Evolutionary conservation across 2,329 filamentous ascomycete genomes (phyloP).

Genomic region (Nothopassalora personata): DNA sequence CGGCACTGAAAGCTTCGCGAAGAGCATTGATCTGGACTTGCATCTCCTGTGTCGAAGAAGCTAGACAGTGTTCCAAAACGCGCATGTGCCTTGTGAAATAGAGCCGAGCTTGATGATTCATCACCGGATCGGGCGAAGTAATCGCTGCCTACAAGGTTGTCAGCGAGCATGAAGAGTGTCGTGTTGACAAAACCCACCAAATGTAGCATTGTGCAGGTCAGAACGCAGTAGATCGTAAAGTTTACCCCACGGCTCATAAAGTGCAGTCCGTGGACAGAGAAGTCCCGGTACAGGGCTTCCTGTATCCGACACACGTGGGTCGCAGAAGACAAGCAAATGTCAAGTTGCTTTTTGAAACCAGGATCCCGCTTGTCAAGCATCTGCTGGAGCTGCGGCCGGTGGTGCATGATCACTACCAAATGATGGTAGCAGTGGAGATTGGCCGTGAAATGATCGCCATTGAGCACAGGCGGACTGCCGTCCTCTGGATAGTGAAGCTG

Average conservation of each 20-base stretch:
- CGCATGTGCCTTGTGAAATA: conserved; percentile 94
- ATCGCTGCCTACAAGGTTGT: conserved; percentile 61
- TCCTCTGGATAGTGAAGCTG: conserved; percentile 71
- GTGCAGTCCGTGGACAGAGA: conserved; percentile 72
- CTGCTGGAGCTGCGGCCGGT: conserved; percentile 72
- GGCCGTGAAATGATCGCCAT: conserved; percentile 75
- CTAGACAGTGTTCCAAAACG: conserved; percentile 78
- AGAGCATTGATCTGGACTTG: conserved; percentile 85
- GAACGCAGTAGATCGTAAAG: conserved; percentile 86
- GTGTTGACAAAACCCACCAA: conserved; percentile 57
- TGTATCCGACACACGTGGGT: conserved; percentile 81
- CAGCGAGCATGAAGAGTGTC: not conserved
- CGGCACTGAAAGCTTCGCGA: conserved; percentile 84
- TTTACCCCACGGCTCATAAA: conserved; percentile 94
- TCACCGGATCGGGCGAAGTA: conserved; percentile 83
- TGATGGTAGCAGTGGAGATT: conserved; percentile 89
- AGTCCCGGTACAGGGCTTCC: conserved; percentile 72
- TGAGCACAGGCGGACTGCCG: conserved; percentile 73
- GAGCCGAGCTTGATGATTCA: conserved; percentile 76
- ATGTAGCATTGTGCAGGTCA: conserved; percentile 90
- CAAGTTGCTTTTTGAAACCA: conserved; percentile 83
- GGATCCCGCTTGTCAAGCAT: conserved; percentile 73
- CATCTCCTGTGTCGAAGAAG: conserved; percentile 78
- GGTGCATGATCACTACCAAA: conserved; percentile 76
- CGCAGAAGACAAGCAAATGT: conserved; percentile 76